Conservation (phyloP, 306 rosid species). For the Prunus mongolica region DNA sequence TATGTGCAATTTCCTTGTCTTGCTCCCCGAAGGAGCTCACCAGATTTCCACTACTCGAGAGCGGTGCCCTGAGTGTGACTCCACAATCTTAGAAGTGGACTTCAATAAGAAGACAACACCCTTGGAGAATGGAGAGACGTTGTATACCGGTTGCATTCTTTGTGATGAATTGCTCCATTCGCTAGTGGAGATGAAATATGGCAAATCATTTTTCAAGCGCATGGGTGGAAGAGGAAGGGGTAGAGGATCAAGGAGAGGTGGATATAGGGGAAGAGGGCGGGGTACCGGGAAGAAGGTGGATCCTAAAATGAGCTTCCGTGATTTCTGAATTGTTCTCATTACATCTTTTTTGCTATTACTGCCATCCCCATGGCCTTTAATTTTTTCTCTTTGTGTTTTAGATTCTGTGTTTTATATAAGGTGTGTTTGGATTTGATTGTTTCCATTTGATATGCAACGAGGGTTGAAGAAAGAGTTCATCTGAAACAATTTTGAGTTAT, state of each 20-base stretch:
- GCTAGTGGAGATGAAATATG: constrained; percentile 84
- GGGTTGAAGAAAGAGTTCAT: too few relatives aligned
- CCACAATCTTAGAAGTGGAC: constrained; percentile 80
- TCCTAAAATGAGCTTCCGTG: constrained; percentile 95
- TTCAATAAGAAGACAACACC: constrained; percentile 95
- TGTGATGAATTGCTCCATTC: constrained; percentile 93
- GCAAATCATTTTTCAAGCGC: constrained; percentile 49
- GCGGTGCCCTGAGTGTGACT: constrained; percentile 72
- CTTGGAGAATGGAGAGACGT: constrained; percentile 73
- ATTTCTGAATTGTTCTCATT: constrained; percentile 37
- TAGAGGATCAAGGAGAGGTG: constrained; percentile 47
- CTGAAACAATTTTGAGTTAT: too few relatives aligned
- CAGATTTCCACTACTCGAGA: constrained; percentile 75
- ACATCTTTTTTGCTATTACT: too few relatives aligned
- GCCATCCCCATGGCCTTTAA: too few relatives aligned
- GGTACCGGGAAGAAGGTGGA: constrained; percentile 51
- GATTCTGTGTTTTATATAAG: too few relatives aligned
- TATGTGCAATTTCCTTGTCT: constrained; percentile 80
- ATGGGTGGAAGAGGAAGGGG: constrained; percentile 59
- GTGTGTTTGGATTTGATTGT: too few relatives aligned
- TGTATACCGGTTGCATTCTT: constrained; percentile 79
- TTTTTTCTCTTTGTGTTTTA: too few relatives aligned
- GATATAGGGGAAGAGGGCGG: constrained; percentile 59
- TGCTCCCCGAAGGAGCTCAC: constrained; percentile 93
- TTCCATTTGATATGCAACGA: too few relatives aligned